Evolutionary conservation across 148 eudicot genomes (phyloP).

Genomic region (Fallopia convolvulus): DNA sequence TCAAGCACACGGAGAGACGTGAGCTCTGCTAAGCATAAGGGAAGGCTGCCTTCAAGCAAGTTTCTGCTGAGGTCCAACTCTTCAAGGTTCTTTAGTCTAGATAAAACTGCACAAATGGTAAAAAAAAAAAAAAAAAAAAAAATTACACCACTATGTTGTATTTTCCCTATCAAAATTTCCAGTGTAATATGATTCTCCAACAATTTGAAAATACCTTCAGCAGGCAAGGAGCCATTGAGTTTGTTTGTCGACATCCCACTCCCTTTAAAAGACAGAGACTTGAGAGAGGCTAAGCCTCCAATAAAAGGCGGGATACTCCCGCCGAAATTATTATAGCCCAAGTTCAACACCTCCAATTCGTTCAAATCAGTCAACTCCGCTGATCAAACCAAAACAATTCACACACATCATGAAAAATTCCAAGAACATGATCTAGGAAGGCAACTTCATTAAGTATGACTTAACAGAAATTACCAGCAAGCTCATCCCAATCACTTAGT

Average conservation of each 20-base stretch:
- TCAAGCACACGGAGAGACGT: not conserved
- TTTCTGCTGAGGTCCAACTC: constrained; percentile 1
- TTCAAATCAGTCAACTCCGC: not conserved
- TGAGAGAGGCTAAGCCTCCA: not conserved
- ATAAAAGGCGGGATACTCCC: not conserved
- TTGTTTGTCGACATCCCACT: not conserved
- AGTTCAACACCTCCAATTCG: not conserved
- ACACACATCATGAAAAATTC: not conserved
- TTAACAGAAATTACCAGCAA: not conserved
- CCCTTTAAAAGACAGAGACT: not conserved
- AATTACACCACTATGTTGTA: not conserved
- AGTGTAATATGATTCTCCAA: not conserved
- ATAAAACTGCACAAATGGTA: not conserved
- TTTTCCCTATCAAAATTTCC: not conserved
- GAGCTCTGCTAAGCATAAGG: not conserved
- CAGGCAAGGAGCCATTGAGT: not conserved
- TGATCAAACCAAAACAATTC: not conserved
- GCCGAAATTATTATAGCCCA: not conserved
- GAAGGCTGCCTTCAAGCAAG: not conserved
- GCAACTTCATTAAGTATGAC: not conserved
- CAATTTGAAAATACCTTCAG: constrained; percentile 2
- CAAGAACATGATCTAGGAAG: not conserved
- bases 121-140: not conserved
- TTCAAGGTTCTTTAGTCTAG: constrained; percentile 2
- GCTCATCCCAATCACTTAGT: not conserved